Conservation (phyloP, 176 grass and related monocot species). For the Stipa capillata region DNA sequence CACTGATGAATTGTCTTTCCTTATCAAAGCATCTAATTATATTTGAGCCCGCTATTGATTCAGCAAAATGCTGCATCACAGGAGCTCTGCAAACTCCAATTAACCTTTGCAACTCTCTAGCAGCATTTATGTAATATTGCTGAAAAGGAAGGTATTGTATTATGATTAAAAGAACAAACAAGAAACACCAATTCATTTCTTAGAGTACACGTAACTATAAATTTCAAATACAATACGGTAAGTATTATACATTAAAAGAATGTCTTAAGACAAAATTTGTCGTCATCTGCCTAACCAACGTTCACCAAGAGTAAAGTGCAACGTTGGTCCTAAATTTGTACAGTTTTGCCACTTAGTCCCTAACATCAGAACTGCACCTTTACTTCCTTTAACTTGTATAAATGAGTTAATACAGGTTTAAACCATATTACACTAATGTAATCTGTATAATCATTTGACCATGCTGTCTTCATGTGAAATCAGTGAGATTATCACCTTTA, state of each 20-base stretch:
- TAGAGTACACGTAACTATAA: background rate
- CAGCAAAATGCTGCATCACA: slow-evolving; percentile 46
- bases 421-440: background rate
- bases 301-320: no score
- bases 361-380: background rate
- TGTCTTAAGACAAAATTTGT: background rate
- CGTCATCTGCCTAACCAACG: background rate
- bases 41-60: slow-evolving; percentile 50
- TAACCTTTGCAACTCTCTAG: slow-evolving; percentile 37
- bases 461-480: background rate
- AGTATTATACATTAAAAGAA: no score
- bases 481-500: background rate
- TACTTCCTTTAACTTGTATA: background rate
- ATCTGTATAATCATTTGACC: background rate
- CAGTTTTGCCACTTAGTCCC: background rate
- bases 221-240: background rate
- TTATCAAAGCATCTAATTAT: slow-evolving; percentile 65
- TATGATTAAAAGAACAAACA: no score
- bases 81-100: slow-evolving; percentile 21
- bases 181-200: no score
- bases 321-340: background rate
- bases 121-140: slow-evolving; percentile 35
- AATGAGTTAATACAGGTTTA: background rate
- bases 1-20: slow-evolving; percentile 38
- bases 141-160: no score